Conservation (phyloP, 2,329 filamentous ascomycete genomes). For the Hymenotorrendiella dingleyae region DNA sequence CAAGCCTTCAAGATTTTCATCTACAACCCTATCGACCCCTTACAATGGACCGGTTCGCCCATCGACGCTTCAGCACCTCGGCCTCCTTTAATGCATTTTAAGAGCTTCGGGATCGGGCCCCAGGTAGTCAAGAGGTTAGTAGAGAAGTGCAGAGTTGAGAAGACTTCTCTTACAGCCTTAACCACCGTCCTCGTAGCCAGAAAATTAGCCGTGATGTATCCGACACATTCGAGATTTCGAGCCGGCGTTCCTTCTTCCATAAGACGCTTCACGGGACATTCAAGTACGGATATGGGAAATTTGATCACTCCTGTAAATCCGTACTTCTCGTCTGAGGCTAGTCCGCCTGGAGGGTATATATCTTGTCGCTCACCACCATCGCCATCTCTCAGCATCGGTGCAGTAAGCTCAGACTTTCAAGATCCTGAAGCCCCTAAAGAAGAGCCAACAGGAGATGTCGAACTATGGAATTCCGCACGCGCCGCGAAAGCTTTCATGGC, state of each 20-base stretch:
- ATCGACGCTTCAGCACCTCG: constrained; percentile 2
- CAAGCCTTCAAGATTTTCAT: constrained; percentile 37
- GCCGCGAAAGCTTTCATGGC: constrained; percentile 27
- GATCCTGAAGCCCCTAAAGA: constrained; percentile 4
- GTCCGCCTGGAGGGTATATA: constrained; percentile 13
- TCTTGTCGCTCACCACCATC: constrained; percentile 8
- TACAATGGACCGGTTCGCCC: constrained; percentile 11
- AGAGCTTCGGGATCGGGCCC: constrained; percentile 9
- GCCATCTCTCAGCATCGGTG: too few species aligned
- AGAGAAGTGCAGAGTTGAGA: constrained; percentile 14
- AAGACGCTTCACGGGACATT: constrained; percentile 10
- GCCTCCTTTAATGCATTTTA: constrained; percentile 5
- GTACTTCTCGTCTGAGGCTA: constrained; percentile 11
- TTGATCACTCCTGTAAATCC: constrained; percentile 8
- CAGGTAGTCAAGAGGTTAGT: constrained; percentile 7
- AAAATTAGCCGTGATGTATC: constrained; percentile 15
- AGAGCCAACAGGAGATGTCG: too few species aligned
- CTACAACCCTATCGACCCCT: constrained; percentile 10
- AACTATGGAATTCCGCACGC: constrained; percentile 14
- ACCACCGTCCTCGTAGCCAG: constrained; percentile 14
- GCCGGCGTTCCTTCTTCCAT: constrained; percentile 12
- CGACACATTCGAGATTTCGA: constrained; percentile 9
- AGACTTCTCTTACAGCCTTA: constrained; percentile 16
- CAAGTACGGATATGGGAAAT: constrained; percentile 11
- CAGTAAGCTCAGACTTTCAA: neutral